These are phyloP conservation scores for Mucor racemosus DNA, from an alignment of 371 early-diverging fungal species.

Conservation along the genomic window DNA sequence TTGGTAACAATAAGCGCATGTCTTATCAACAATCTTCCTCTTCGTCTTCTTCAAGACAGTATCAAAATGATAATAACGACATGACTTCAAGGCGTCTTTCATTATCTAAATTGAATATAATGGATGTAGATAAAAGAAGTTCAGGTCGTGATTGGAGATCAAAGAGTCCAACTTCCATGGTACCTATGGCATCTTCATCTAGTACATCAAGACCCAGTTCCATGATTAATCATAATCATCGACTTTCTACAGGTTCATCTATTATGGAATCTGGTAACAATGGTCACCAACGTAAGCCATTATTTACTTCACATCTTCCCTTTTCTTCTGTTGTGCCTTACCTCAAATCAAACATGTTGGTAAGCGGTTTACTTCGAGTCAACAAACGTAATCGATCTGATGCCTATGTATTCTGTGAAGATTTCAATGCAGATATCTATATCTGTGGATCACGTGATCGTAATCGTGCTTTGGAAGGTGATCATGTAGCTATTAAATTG, in stretches of 20 bases:
- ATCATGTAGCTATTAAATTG: constrained; percentile 80
- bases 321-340: constrained; percentile 55
- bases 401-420: constrained; percentile 82
- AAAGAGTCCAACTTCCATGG: neutral
- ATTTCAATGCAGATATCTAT: constrained; percentile 71
- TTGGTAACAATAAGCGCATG: constrained; percentile 13
- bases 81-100: neutral
- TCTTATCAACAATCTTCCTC: constrained; percentile 13
- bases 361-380: constrained; percentile 78
- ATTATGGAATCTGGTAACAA: neutral
- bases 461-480: constrained; percentile 89
- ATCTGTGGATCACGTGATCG: constrained; percentile 77
- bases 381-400: constrained; percentile 82
- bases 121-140: constrained; percentile 6
- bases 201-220: constrained; percentile 11
- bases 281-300: constrained; percentile 45
- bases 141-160: constrained; percentile 12
- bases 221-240: constrained; percentile 10
- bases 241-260: constrained; percentile 15
- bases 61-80: neutral
- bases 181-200: neutral
- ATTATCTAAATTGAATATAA: constrained; percentile 1
- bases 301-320: constrained; percentile 59
- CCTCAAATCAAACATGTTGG: constrained; percentile 48
- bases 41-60: neutral